Base-by-base conservation (phyloP, 169 alveolate species). In the Cryptosporidium xiaoi region DNA sequence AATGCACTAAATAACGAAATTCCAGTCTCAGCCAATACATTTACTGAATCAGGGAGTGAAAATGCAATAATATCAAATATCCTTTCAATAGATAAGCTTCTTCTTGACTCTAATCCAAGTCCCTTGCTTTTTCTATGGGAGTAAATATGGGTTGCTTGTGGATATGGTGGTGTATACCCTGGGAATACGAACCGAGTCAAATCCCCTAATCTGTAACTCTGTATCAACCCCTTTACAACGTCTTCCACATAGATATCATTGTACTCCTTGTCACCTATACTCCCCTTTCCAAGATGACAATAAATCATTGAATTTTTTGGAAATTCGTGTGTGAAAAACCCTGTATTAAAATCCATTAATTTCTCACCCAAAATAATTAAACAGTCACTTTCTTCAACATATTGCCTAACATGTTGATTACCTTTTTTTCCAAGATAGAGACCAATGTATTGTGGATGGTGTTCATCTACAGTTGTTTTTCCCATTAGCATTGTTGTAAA, bases 321-420 rank as follows among this genome's bases (percentile, higher is more conserved):
- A 13, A 90, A 34, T 33, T 36, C 16, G 24, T 68, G 90, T 0
- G 93, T 58, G 66, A 90, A 90, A 24, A 87, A 87, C 4, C 93
- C 93, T n/a, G 93, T 90, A 66, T 90, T 90, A 34, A 89, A 90
- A 56, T 90, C 93, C 66, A 92, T 90, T 36, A 90, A 44, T 82
- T 90, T 90, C 40, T 90, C 93, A 13, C 93, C 93, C n/a, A 90
- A 44, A 34, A 90, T 18, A 15, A 90, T 53, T n/a, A 90, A 82
- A 44, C 93, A 90, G 51, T 90, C 93, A n/a, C 91, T 67, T 44
- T 85, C 77, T 31, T 66, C 92, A 31, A 90, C 31, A 58, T 58
- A 64, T 13, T 90, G 77, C 20, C 16, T 51, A 24, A 90, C 93
- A 34, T 71, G 71, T 6, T 71, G 46, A 15, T 77, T 40, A 13